Evolutionary conservation across 805 yeast species (phyloP), one percentile per base, ranked within the genome.

Genomic region (Yamadazyma nakazawae): DNA sequence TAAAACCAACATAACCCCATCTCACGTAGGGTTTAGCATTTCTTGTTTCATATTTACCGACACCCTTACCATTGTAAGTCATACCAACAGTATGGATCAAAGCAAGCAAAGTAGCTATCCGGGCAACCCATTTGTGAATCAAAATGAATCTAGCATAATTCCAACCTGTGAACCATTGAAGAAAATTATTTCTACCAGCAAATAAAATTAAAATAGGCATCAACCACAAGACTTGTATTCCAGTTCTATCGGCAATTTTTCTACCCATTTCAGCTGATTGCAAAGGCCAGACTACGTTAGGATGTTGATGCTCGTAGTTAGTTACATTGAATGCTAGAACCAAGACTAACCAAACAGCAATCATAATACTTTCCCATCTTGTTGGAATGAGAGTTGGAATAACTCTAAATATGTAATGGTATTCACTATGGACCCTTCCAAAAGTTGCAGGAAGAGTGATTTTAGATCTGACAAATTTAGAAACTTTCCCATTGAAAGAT

Each of bases 151-250:
- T 74, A 12, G 81, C 66, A 54, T 78, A 82, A 0, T 81, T 62
- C 70, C 86, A 74, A 2, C 91, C 88, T 1, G 90, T 76, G 5
- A 83, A 45, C 58, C 66, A 68, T 51, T 78, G 75, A 57, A 87
- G 68, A 17, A 88, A 79, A 57, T 85, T 87, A 61, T 87, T 88
- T 56, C 94, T 70, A 26, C 85, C 84, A 5, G 88, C 88, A 62
- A 86, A 83, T 46, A 85, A 64, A 49, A 79, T 76, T 14, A 81
- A 60, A 6, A 76, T 59, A 0, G 94, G 92, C 47, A 82, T 70
- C 41, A 81, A 48, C 44, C 77, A 79, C 34, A 79, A 62, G 2
- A 77, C 63, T 61, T 78, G 64, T 16, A 80, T 46, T 40, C 78
- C 84, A 5, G 79, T 64, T 61, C 88, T 70, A 59, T 80, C 83